A percentile compares a stretch with the other conserved stretches of the same genome.
These are phyloP conservation scores for Vanrija sp. DNA, from an alignment of 1,284 basidiomycete species.

Conservation along the genomic window DNA sequence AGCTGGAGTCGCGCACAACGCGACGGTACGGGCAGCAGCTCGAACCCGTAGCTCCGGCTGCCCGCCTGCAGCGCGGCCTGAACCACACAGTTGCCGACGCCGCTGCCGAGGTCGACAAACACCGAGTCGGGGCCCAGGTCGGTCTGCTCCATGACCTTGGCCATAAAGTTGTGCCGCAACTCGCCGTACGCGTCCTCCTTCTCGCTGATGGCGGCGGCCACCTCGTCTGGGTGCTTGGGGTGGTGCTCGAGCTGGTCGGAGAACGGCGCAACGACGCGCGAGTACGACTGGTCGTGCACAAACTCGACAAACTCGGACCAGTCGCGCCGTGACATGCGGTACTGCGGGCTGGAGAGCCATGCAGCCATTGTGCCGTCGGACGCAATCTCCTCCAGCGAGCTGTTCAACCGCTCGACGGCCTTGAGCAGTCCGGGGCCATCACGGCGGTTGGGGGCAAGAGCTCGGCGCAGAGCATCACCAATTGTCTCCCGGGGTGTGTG, in stretches of 20 bases:
- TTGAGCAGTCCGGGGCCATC: slow-evolving; percentile 53
- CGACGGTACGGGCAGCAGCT: slow-evolving; percentile 53
- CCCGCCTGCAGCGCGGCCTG: slow-evolving; percentile 56
- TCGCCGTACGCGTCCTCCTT: slow-evolving; percentile 49
- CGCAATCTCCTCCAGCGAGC: slow-evolving; percentile 47
- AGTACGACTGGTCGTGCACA: slow-evolving; percentile 55
- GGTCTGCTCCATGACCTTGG: slow-evolving; percentile 43
- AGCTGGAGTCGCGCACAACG: slow-evolving; percentile 52
- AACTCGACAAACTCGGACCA: slow-evolving; percentile 50
- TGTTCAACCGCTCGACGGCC: slow-evolving; percentile 53
- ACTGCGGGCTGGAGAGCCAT: slow-evolving; percentile 23
- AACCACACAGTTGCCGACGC: slow-evolving; percentile 56
- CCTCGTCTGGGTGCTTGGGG: slow-evolving; percentile 43
- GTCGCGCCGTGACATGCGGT: slow-evolving; percentile 30
- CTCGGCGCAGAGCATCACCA: slow-evolving; percentile 52
- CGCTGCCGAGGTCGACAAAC: slow-evolving; percentile 56
- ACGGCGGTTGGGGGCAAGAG: slow-evolving; percentile 50
- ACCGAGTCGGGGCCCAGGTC: slow-evolving; percentile 36
- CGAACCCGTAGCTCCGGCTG: slow-evolving; percentile 52
- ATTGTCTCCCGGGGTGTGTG: slow-evolving; percentile 45
- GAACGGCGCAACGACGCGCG: slow-evolving; percentile 54
- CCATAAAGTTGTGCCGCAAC: slow-evolving; percentile 45
- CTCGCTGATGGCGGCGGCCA: slow-evolving; percentile 35
- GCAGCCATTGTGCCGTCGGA: slow-evolving; percentile 35
- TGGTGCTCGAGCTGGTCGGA: slow-evolving; percentile 48